Base-by-base conservation (phyloP, 495 filamentous ascomycete genomes). In the Daldinia concentrica region DNA sequence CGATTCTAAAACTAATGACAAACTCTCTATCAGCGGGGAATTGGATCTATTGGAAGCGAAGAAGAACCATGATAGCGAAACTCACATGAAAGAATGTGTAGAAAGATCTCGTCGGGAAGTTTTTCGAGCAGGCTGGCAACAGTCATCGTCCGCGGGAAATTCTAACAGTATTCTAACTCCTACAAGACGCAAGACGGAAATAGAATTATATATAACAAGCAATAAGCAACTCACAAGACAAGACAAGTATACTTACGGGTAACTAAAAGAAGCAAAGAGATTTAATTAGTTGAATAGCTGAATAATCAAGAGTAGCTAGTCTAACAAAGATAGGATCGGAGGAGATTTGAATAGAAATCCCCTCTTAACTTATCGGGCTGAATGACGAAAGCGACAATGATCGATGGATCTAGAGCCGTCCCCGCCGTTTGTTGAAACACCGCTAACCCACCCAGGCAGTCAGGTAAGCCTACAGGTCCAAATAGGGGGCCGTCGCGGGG, bases 101-200 rank as follows among this genome's bases (percentile, higher is more conserved):
- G 84, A 51, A 94, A 77, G 62, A 94, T 87, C 81, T 95, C 92
- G 74, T 87, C 86, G n/a, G 92, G 92, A 34, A 95, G 86, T 41
- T 76, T 84, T 62, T 89, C 83, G 11, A 84, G 71, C 32, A 5
- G 62, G 43, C 36, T 62, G 30, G 41, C 34, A 43, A 64, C 67
- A 59, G 72, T 64, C 75, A 69, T 76, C 32, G 56, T 67, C 60
- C 43, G 19, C 12, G 6, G 12, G 36, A 17, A 50, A 43, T 26
- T 36, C 36, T 8, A 52, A 36, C 34, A 14, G 34, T 36, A 36
- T 36, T 36, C 12, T 36, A 24, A 22, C 36, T 22, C 34, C 27
- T 62, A 66, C 15, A 24, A 63, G 50, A 24, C 26, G n/a, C 34
- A 14, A 36, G 12, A 36, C 34, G 34, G 12, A 57, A 57, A 34